Base-by-base conservation (phyloP, 2,329 filamentous ascomycete species). In the Hymenoscyphus infarciens region DNA sequence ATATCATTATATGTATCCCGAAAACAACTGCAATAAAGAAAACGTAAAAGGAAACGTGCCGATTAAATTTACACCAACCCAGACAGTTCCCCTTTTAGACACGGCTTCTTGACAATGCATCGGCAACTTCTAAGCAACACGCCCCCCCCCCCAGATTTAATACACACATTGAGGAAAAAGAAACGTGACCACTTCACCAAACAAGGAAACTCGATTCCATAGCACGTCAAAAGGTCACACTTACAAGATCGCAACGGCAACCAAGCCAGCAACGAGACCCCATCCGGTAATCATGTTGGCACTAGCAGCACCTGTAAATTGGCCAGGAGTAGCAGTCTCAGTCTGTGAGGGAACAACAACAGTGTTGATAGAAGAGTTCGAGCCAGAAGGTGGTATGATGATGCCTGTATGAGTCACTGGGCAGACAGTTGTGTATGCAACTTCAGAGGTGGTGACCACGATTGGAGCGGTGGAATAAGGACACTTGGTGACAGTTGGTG, bases 391-490 rank as follows among this genome's bases (percentile, higher is more conserved):
- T n/a, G 42, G 57, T 19, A 19, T 45, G 53, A n/a, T 31, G 5
- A 22, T n/a, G 10, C n/a, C 35, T 11, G 42, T 38, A 29, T 38
- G n/a, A 29, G 56, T 35, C 15, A 60, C 27, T 0, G 58, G 58
- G 31, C 58, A 60, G 22, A 60, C 35, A 2, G 58, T 60, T 2
- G 58, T 60, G 10, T 33, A 60, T 19, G 19, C 27, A 4, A 54
- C 4, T 7, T 38, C 27, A 16, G 58, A 29, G 8, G 29, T n/a
- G n/a, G 45, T 54, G 42, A 38, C 29, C 8, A 60, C 6, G 2
- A n/a, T 42, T 60, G 58, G 58, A 10, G n/a, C 29, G 1, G 45
- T 60, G 45, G 58, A 38, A 27, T 60, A 60, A 38, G 58, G 58
- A 49, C 58, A 60, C 11, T 53, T 11, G 1, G 27, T 54, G 58